Percentiles rank a stretch among this genome's conserved stretches.
These are phyloP conservation scores for Microbotryum saponariae DNA, from an alignment of 1,284 basidiomycete genomes.

Conservation along the genomic window DNA sequence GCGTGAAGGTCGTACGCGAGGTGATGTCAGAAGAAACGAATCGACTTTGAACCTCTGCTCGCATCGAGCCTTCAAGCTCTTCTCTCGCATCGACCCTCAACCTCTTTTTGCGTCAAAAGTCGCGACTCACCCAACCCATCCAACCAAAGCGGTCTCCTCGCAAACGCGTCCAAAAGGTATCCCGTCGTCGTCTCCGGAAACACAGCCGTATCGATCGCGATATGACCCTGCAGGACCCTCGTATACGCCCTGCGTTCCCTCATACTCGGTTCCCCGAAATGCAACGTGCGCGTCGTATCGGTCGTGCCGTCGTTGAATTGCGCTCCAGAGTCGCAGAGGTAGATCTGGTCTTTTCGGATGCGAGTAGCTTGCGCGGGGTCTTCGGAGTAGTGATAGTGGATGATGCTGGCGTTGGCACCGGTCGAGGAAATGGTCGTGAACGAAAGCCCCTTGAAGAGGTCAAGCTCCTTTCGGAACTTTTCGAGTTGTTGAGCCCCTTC, in stretches of 20 bases:
- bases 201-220: constrained; percentile 75
- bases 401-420: constrained; percentile 61
- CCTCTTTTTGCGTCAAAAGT: not conserved
- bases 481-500: constrained; percentile 73
- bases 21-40: not conserved
- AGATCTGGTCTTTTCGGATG: constrained; percentile 70
- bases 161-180: constrained; percentile 65
- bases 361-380: constrained; percentile 63
- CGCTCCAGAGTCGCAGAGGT: constrained; percentile 86
- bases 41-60: not conserved
- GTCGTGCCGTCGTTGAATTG: constrained; percentile 93
- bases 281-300: constrained; percentile 54
- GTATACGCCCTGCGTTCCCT: constrained; percentile 86
- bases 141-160: constrained; percentile 75
- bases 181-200: constrained; percentile 86
- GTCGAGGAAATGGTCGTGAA: constrained; percentile 89
- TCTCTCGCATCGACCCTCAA: not conserved
- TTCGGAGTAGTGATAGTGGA: constrained; percentile 61
- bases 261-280: constrained; percentile 75
- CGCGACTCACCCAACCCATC: constrained; percentile 67
- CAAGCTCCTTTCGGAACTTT: constrained; percentile 68
- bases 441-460: constrained; percentile 75
- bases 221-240: constrained; percentile 93
- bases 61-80: not conserved
- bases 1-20: not conserved